phyloP scores from a whole-genome alignment of 1,284 basidiomycete species.

The Crucibulum cyathiforme region DNA sequence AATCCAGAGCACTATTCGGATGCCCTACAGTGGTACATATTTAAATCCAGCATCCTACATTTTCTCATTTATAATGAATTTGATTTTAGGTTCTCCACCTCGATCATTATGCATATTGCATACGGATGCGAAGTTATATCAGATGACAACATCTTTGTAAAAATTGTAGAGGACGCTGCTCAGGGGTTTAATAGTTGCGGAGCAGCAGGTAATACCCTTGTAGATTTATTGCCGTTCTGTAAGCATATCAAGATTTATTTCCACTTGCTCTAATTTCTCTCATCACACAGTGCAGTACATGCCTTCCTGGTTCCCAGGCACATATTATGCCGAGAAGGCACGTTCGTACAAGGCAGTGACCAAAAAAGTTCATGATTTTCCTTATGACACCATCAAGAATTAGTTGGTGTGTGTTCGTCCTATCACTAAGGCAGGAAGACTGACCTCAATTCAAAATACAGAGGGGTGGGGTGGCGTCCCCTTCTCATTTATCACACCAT shows the following conservation, averaged over 20 bases:
- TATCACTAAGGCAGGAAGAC: background rate
- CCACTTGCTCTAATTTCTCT: background rate
- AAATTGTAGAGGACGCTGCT: conserved; percentile 10
- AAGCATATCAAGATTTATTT: background rate
- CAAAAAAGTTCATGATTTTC: conserved; percentile 13
- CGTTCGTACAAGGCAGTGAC: conserved; percentile 1
- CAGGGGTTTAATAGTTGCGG: conserved; percentile 15
- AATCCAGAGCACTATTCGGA: conserved; percentile 11
- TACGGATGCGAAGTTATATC: conserved; percentile 27
- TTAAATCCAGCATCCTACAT: background rate
- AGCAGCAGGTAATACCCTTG: conserved; percentile 18
- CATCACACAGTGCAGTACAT: conserved; percentile 16
- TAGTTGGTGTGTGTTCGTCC: conserved; percentile 13
- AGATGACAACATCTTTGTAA: conserved; percentile 24
- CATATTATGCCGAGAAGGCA: conserved; percentile 18
- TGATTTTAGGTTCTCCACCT: conserved; percentile 17
- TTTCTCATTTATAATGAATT: background rate
- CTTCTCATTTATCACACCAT: conserved; percentile 14
- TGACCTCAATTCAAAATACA: background rate
- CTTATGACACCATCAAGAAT: conserved; percentile 13
- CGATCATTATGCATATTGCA: conserved; percentile 22
- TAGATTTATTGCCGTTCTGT: conserved; percentile 28
- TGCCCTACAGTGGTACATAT: conserved; percentile 13
- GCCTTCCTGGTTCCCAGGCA: conserved; percentile 29
- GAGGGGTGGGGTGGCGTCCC: conserved; percentile 13